Conservation (phyloP, 345 rosid genomes). For the Populus tremula region DNA sequence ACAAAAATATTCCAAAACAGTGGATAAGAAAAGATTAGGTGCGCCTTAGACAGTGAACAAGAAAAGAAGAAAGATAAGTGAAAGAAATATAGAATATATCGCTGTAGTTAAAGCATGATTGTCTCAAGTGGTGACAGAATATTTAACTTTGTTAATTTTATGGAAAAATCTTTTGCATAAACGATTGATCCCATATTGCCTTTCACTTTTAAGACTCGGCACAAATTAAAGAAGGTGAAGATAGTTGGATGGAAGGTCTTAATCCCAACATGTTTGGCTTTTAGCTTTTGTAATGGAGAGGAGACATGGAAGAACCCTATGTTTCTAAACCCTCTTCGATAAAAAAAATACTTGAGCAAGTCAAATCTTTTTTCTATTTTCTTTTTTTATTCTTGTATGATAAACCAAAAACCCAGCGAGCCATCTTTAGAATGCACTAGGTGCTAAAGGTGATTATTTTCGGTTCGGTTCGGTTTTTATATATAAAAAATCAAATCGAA, state of each 20-base stretch:
- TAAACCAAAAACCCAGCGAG: too few relatives aligned
- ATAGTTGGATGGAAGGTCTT: conserved; percentile 5
- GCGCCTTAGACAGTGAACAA: too few relatives aligned
- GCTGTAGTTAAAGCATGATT: background rate
- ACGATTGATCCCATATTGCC: background rate
- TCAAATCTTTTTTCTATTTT: too few relatives aligned
- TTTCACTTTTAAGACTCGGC: background rate
- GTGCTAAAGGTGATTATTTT: too few relatives aligned
- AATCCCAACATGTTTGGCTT: conserved; percentile 11
- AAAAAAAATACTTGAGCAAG: too few relatives aligned
- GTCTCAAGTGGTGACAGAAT: background rate
- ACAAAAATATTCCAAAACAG: too few relatives aligned
- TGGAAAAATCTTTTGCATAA: background rate
- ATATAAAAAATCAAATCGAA: too few relatives aligned
- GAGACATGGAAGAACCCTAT: background rate
- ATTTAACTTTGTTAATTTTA: background rate
- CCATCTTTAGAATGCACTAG: too few relatives aligned
- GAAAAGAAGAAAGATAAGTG: background rate
- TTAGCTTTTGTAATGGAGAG: background rate
- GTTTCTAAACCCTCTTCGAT: background rate
- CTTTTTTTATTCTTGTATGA: too few relatives aligned
- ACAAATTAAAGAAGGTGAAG: background rate
- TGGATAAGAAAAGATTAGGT: background rate
- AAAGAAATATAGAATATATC: background rate
- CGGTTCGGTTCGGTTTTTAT: too few relatives aligned